Conservation (phyloP, 257 asterid species). For the Haberlea rhodopensis region DNA sequence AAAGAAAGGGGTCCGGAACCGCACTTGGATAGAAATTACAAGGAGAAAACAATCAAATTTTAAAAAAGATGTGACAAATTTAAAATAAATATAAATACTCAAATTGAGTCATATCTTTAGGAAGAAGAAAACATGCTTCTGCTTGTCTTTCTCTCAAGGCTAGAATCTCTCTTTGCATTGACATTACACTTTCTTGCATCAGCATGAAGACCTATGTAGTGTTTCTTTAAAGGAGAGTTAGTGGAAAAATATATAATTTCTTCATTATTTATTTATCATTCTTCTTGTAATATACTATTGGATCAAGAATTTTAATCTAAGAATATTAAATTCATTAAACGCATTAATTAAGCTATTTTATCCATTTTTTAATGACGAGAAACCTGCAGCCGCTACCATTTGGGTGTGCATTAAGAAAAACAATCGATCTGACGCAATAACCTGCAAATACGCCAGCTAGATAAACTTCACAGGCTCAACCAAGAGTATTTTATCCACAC, state of each 20-base stretch:
- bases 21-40: constrained; percentile 55
- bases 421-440: too few relatives aligned
- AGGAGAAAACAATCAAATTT: constrained; percentile 63
- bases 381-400: constrained; percentile 19
- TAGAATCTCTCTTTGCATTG: constrained; percentile 65
- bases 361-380: too few relatives aligned
- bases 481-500: constrained; percentile 23
- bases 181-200: constrained; percentile 57
- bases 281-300: too few relatives aligned
- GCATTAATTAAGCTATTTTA: constrained; percentile 24
- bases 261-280: too few relatives aligned
- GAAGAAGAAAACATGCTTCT: constrained; percentile 60
- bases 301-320: too few relatives aligned
- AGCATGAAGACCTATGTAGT: constrained; percentile 47
- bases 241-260: constrained; percentile 33
- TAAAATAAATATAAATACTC: constrained; percentile 23
- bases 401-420: too few relatives aligned
- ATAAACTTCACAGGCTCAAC: too few relatives aligned
- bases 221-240: constrained; percentile 41
- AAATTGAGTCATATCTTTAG: constrained; percentile 71
- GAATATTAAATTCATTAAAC: background rate
- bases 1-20: constrained; percentile 42
- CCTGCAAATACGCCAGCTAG: too few relatives aligned
- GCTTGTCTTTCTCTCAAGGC: constrained; percentile 64
- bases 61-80: constrained; percentile 35